Evolutionary conservation across 495 filamentous ascomycete genomes (phyloP).

Genomic region (Lasiosphaeriaceae sp.): DNA sequence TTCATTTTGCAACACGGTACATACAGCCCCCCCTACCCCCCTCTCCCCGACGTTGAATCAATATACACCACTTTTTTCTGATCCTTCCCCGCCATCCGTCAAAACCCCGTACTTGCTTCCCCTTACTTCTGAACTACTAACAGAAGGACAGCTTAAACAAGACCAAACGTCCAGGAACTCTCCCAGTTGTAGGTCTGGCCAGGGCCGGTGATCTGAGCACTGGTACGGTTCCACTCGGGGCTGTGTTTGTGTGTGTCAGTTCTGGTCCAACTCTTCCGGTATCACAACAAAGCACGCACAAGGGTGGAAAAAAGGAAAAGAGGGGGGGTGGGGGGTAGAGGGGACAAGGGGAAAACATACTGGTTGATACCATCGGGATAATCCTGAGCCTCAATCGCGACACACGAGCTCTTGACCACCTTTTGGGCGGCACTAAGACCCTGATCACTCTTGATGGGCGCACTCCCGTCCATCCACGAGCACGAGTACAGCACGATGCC

Average conservation of each 20-base stretch:
- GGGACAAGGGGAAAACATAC: no score
- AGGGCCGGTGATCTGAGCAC: conserved; percentile 56
- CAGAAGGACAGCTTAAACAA: conserved; percentile 16
- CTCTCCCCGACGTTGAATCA: no score
- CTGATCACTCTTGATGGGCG: conserved; percentile 56
- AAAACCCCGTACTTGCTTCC: no score
- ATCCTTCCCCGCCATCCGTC: no score
- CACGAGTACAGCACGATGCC: conserved; percentile 71
- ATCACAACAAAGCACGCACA: neutral
- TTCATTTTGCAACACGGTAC: no score
- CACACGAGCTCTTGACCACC: conserved; percentile 54
- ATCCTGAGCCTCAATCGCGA: conserved; percentile 61
- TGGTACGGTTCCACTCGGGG: conserved; percentile 65
- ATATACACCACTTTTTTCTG: no score
- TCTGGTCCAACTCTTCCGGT: neutral
- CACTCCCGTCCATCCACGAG: conserved; percentile 63
- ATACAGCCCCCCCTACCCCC: no score
- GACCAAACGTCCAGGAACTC: conserved; percentile 48
- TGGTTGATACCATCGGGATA: conserved; percentile 79
- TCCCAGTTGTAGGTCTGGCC: conserved; percentile 44
- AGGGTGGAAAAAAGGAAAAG: no score
- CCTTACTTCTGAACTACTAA: neutral
- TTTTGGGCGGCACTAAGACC: conserved; percentile 51
- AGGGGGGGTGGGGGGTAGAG: no score
- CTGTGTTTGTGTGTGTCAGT: conserved; percentile 25